Evolutionary conservation across 352 stramenopile genomes (phyloP).

Genomic region (Aphanomyces stellatus): DNA sequence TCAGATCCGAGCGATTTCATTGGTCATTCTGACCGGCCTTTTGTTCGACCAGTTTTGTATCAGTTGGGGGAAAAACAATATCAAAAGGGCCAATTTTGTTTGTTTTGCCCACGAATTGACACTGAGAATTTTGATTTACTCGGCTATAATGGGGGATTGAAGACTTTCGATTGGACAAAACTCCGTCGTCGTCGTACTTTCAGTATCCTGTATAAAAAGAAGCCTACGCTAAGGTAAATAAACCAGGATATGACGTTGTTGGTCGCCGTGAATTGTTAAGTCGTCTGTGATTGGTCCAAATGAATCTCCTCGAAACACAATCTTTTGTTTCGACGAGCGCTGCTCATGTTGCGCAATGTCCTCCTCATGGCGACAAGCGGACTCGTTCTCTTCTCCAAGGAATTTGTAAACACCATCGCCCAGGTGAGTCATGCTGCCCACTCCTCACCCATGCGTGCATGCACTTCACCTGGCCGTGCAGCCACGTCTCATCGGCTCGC

Average conservation of each 20-base stretch:
- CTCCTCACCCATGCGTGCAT: not conserved
- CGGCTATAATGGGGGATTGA: not conserved
- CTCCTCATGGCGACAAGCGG: constrained; percentile 88
- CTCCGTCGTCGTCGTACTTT: not conserved
- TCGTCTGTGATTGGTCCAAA: not conserved
- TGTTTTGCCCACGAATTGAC: too few species aligned
- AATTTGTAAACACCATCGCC: constrained; percentile 81
- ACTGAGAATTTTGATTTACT: too few species aligned
- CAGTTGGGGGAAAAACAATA: too few species aligned
- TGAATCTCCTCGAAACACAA: not conserved
- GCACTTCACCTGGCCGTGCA: constrained; percentile 26
- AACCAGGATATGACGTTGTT: not conserved
- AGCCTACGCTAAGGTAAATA: not conserved
- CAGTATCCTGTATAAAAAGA: not conserved
- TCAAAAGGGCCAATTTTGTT: too few species aligned
- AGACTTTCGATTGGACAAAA: not conserved
- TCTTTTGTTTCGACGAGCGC: not conserved
- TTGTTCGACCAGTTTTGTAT: not conserved
- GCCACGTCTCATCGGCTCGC: constrained; percentile 81
- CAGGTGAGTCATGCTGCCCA: constrained; percentile 34
- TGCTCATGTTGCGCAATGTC: constrained; percentile 85
- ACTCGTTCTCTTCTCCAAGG: constrained; percentile 90
- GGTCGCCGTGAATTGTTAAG: not conserved
- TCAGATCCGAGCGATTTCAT: too few species aligned
- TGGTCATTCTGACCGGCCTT: too few species aligned